A percentile compares a stretch with the other conserved stretches of the same genome.
Evolutionary conservation across 495 filamentous ascomycete species (phyloP).

Genomic region (Aspergillus hancockii): DNA sequence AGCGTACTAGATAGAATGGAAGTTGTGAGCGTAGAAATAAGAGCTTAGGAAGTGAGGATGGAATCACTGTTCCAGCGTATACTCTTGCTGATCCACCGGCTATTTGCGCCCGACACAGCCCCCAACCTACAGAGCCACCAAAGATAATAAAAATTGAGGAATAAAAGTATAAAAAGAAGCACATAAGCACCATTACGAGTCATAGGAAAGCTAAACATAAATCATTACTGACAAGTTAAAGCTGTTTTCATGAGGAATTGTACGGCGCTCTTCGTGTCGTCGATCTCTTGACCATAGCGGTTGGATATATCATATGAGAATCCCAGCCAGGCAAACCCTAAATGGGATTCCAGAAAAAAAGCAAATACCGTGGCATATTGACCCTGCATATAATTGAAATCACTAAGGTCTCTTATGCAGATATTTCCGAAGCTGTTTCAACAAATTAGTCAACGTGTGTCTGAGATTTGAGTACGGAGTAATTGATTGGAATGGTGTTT

Average conservation of each 20-base stretch:
- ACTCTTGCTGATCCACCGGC: background rate
- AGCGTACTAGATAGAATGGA: too few species aligned
- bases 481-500: background rate
- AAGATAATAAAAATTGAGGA: background rate
- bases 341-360: background rate
- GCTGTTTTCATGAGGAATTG: background rate
- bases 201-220: background rate
- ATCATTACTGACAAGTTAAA: background rate
- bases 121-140: background rate
- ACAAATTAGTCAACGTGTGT: background rate
- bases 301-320: background rate
- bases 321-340: background rate
- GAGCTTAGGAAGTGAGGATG: too few species aligned
- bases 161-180: background rate
- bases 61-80: background rate
- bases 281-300: background rate
- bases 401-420: constrained; percentile 1
- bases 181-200: background rate
- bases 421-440: background rate
- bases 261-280: background rate
- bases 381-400: background rate
- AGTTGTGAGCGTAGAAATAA: too few species aligned
- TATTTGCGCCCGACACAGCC: constrained; percentile 3
- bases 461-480: background rate
- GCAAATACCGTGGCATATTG: background rate